Base-by-base conservation (phyloP, 371 early-diverging fungal species). In the Mucor racemosus region DNA sequence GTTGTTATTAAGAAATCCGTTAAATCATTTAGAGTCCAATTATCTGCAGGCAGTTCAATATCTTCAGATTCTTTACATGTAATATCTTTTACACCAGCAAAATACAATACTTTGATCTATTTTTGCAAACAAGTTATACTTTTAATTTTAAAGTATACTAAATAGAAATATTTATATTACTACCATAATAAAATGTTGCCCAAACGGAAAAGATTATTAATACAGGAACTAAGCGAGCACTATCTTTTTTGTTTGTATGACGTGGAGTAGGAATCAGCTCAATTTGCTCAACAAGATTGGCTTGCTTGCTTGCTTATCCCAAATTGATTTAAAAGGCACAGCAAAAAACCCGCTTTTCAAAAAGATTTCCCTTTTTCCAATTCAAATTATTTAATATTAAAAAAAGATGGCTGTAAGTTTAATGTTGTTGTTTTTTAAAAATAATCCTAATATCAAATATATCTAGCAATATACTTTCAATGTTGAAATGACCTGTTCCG, bases 401-500 rank as follows among this genome's bases (percentile, higher is more conserved):
- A 33, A 41, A 5, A 67, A 61, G 5, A 67, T 67, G 67, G 62
- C 62, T 62, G 67, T 67, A 67, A 62, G 54, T 60, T 17, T 15
- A 11, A 11, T 59, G 17, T 19, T 11, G 21, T 44, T n/a, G n/a
- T 7, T 7, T 44, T 7, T n/a, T 17, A 44, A n/a, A n/a, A 5
- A 50, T 15, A 1, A 19, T 11, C 17, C 13, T 38, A 15, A 19
- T 11, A 39, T 34, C 10, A 14, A 54, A 33, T 31, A 13, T 4
- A 39, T 35, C 14, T 64, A 82, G 83, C 68, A 78, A 75, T 91
- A 90, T 85, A 87, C 76, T 48, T 94, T 86, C 85, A 89, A 88
- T 46, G 95, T 95, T 66, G 88, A 72, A 71, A 95, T 95, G 94
- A 75, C 89, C 74, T 94, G 95, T 85, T 69, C 80, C 55, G 95